phyloP scores from a whole-genome alignment of 345 rosid species.

The Limnanthes douglasii region DNA sequence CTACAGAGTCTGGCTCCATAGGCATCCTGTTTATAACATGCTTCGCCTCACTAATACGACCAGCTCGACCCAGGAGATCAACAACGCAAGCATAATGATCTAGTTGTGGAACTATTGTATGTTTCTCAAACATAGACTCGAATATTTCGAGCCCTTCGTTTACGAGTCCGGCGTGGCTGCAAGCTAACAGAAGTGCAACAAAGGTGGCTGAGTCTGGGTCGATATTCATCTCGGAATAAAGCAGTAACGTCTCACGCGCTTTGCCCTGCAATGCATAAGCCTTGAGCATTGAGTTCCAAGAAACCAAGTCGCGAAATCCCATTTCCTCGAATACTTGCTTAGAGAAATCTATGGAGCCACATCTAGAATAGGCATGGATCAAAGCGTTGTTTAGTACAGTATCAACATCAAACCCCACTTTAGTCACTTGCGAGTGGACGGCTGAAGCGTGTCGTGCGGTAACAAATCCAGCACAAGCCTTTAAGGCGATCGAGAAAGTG shows the following conservation, averaged over 20 bases:
- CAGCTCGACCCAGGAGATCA: conserved; percentile 78
- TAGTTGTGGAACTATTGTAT: conserved; percentile 41
- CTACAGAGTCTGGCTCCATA: conserved; percentile 59
- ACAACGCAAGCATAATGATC: conserved; percentile 83
- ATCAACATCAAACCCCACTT: conserved; percentile 45
- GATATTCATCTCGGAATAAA: conserved; percentile 44
- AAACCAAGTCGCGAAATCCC: conserved; percentile 34
- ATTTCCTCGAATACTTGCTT: conserved; percentile 52
- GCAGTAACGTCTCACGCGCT: conserved; percentile 44
- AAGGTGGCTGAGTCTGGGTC: conserved; percentile 65
- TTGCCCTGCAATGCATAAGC: conserved; percentile 70
- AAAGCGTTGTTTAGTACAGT: conserved; percentile 50
- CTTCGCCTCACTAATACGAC: conserved; percentile 46
- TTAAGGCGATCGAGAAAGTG: conserved; percentile 58
- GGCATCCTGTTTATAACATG: conserved; percentile 53
- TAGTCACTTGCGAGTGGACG: conserved; percentile 50
- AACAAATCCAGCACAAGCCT: conserved; percentile 75
- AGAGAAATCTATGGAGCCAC: conserved; percentile 50
- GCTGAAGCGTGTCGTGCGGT: conserved; percentile 37
- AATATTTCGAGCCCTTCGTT: conserved; percentile 55
- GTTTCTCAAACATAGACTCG: conserved; percentile 33
- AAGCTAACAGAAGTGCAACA: conserved; percentile 70
- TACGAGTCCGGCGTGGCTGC: conserved; percentile 77
- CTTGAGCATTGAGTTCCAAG: conserved; percentile 89
- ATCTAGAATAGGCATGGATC: conserved; percentile 79